Evolutionary conservation across 2,329 filamentous ascomycete species (phyloP).

Genomic region (Exutisphaerella laricina): DNA sequence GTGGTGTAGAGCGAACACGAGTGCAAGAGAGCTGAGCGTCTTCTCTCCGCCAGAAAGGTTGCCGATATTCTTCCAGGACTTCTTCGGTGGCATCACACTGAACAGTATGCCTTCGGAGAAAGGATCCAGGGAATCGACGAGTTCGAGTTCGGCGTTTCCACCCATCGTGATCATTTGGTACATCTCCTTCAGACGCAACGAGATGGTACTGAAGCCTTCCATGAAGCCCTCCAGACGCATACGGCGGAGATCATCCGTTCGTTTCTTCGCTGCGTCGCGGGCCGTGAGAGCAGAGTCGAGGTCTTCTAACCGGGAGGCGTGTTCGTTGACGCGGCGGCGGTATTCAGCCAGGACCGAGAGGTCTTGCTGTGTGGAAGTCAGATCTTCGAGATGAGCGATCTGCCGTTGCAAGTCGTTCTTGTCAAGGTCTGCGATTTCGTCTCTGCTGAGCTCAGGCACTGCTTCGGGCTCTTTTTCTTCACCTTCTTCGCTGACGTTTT

Average conservation of each 20-base stretch:
- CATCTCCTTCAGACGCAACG: conserved; percentile 95
- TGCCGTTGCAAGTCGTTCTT: conserved; percentile 58
- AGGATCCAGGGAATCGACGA: conserved; percentile 92
- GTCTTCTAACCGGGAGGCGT: conserved; percentile 75
- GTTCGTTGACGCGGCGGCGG: conserved; percentile 76
- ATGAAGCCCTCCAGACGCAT: conserved; percentile 94
- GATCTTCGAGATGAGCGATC: conserved; percentile 63
- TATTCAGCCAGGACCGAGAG: conserved; percentile 85
- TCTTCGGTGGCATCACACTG: conserved; percentile 98
- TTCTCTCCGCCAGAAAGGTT: conserved; percentile 96
- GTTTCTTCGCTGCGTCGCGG: conserved; percentile 83
- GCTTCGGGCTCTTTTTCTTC: conserved; percentile 53
- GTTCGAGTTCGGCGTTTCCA: conserved; percentile 92
- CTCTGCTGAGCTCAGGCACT: conserved; percentile 72
- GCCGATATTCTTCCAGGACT: conserved; percentile 99
- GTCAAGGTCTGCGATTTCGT: conserved; percentile 59
- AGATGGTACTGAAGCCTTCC: conserved; percentile 94
- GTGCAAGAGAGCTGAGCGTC: conserved; percentile 82
- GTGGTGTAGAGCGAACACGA: conserved; percentile 97
- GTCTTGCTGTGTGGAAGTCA: conserved; percentile 83
- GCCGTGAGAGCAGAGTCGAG: conserved; percentile 69
- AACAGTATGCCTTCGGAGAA: conserved; percentile 97
- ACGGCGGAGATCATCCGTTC: conserved; percentile 84
- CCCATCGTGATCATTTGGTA: conserved; percentile 99
- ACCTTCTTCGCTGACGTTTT: conserved; percentile 62